A percentile compares a stretch with the other conserved stretches of the same genome.
These are phyloP conservation scores for Quercus berberidifolia DNA, from an alignment of 306 rosid genomes.

Conservation along the genomic window DNA sequence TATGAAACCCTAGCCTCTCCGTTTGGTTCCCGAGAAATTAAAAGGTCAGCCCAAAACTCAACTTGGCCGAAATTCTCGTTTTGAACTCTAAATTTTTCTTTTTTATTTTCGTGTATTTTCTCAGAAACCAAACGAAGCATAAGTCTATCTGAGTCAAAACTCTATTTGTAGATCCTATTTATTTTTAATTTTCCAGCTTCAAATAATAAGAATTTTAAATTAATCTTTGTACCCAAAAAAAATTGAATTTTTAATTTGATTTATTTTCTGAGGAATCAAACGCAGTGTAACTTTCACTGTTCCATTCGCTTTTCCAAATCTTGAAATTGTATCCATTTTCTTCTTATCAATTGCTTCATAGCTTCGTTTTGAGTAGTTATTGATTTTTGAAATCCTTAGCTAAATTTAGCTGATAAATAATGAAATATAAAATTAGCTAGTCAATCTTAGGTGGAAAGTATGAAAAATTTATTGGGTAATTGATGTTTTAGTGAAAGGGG, in stretches of 20 bases:
- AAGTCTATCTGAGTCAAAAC: not conserved
- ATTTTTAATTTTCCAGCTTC: not conserved
- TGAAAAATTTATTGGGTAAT: not conserved
- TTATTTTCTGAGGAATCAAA: not conserved
- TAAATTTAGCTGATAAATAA: not conserved
- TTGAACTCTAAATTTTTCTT: not conserved
- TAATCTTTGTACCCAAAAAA: not conserved
- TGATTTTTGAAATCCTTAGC: not conserved
- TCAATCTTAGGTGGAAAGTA: not conserved
- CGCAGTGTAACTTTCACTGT: not conserved
- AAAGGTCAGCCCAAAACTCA: not conserved
- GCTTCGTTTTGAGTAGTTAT: not conserved
- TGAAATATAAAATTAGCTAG: not conserved
- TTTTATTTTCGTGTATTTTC: not conserved
- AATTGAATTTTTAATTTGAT: not conserved
- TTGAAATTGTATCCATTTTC: not conserved
- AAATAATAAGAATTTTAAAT: not conserved
- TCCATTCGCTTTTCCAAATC: not conserved
- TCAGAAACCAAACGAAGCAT: not conserved
- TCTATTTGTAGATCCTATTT: not conserved
- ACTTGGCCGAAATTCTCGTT: too few species aligned
- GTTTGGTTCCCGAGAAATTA: constrained; percentile 3
- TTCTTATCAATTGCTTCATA: not conserved
- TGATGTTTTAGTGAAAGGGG: too few species aligned
- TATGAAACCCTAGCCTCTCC: not conserved